These are phyloP conservation scores for Xylaria sp. DNA, from an alignment of 2,329 filamentous ascomycete species.

Conservation along the genomic window DNA sequence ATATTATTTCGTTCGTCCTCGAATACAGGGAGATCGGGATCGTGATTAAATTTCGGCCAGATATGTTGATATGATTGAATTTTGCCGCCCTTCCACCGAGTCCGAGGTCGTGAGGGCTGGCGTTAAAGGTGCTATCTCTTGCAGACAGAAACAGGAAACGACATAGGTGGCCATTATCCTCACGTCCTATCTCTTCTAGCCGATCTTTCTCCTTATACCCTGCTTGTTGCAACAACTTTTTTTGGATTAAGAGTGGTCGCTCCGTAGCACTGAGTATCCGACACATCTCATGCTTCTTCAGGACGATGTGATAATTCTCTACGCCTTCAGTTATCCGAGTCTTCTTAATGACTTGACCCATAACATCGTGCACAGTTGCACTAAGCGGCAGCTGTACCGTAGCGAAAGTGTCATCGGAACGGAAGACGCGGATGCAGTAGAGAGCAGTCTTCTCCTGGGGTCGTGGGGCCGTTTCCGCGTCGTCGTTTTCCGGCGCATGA, in stretches of 20 bases:
- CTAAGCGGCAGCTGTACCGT: constrained; percentile 87
- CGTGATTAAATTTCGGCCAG: constrained; percentile 88
- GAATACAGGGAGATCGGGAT: constrained; percentile 96
- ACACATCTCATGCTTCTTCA: constrained; percentile 91
- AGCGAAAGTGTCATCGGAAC: constrained; percentile 91
- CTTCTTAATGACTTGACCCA: constrained; percentile 92
- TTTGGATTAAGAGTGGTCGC: constrained; percentile 89
- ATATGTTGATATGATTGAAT: constrained; percentile 92
- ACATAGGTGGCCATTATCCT: constrained; percentile 97
- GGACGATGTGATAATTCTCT: constrained; percentile 94
- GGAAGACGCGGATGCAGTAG: constrained; percentile 96
- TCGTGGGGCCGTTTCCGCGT: constrained; percentile 72
- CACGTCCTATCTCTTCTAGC: constrained; percentile 91
- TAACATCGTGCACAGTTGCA: constrained; percentile 85
- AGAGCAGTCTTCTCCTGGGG: constrained; percentile 78
- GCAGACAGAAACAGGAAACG: constrained; percentile 94
- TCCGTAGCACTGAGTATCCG: constrained; percentile 82
- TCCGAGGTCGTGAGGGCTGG: constrained; percentile 80
- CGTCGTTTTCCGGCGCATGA: constrained; percentile 70
- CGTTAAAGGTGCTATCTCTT: constrained; percentile 82
- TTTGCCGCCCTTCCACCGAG: constrained; percentile 85
- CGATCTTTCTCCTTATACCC: constrained; percentile 88
- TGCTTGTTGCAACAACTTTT: constrained; percentile 87
- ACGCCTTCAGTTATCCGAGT: constrained; percentile 90
- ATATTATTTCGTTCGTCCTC: constrained; percentile 91